These are phyloP conservation scores for Mycena belliarum DNA, from an alignment of 768 basidiomycete species.

Conservation along the genomic window DNA sequence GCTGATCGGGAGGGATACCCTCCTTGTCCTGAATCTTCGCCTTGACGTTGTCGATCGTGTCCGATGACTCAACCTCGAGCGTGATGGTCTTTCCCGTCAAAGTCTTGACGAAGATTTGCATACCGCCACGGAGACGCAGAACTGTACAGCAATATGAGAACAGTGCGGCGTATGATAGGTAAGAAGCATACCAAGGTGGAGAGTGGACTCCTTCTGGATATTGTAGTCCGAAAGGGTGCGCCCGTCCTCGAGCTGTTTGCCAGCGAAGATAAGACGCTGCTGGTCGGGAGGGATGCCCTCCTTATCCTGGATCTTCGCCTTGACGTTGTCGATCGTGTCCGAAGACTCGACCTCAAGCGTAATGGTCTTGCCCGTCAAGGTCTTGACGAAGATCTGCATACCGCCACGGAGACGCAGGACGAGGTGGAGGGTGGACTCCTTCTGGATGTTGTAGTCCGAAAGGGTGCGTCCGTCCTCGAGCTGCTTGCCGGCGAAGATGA, in stretches of 20 bases:
- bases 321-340: slow-evolving; percentile 91
- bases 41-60: slow-evolving; percentile 79
- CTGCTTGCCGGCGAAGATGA: slow-evolving; percentile 97
- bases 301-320: slow-evolving; percentile 81
- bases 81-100: slow-evolving; percentile 79
- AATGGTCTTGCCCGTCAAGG: slow-evolving; percentile 88
- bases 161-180: slow-evolving; percentile 6
- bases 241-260: slow-evolving; percentile 93
- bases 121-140: slow-evolving; percentile 64
- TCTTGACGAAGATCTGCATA: slow-evolving; percentile 92
- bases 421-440: slow-evolving; percentile 89
- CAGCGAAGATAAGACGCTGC: slow-evolving; percentile 90
- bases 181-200: background rate
- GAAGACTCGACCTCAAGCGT: slow-evolving; percentile 94
- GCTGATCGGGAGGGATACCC: slow-evolving; percentile 77
- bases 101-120: slow-evolving; percentile 76
- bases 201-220: slow-evolving; percentile 61
- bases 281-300: slow-evolving; percentile 86
- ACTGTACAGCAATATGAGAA: slow-evolving; percentile 26
- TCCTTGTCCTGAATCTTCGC: slow-evolving; percentile 82
- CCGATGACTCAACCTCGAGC: slow-evolving; percentile 72
- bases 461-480: slow-evolving; percentile 92
- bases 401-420: slow-evolving; percentile 89
- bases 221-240: slow-evolving; percentile 86
- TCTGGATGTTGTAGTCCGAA: slow-evolving; percentile 92